phyloP scores from a whole-genome alignment of 129 eudicot genomes.

The Apium graveolens region DNA sequence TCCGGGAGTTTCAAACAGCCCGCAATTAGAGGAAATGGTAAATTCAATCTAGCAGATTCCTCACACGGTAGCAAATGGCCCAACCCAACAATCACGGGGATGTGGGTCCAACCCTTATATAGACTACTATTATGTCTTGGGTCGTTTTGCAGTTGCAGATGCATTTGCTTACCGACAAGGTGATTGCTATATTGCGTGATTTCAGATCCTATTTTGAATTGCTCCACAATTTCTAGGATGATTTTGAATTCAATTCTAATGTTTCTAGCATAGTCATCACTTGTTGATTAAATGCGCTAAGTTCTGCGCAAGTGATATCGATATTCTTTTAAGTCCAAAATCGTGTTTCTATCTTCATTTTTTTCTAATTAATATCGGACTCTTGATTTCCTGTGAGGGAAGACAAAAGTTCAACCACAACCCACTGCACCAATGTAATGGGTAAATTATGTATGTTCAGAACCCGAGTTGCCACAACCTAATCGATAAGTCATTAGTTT shows the following conservation, averaged over 20 bases:
- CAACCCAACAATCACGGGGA: conserved; percentile 1
- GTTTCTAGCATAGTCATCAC: not conserved
- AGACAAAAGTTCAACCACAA: no score
- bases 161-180: not conserved
- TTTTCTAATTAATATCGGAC: no score
- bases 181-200: not conserved
- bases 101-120: not conserved
- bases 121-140: not conserved
- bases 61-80: not conserved
- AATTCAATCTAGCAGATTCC: not conserved
- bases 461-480: no score
- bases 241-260: not conserved
- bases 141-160: not conserved
- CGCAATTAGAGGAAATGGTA: not conserved
- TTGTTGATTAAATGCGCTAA: no score
- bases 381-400: no score
- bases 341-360: no score
- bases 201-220: not conserved
- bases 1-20: not conserved
- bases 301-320: no score
- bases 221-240: not conserved
- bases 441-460: no score
- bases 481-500: no score
- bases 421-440: no score
- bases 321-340: no score